These are phyloP conservation scores for Goffeauzyma gilvescens DNA, from an alignment of 768 basidiomycete species.

Conservation along the genomic window DNA sequence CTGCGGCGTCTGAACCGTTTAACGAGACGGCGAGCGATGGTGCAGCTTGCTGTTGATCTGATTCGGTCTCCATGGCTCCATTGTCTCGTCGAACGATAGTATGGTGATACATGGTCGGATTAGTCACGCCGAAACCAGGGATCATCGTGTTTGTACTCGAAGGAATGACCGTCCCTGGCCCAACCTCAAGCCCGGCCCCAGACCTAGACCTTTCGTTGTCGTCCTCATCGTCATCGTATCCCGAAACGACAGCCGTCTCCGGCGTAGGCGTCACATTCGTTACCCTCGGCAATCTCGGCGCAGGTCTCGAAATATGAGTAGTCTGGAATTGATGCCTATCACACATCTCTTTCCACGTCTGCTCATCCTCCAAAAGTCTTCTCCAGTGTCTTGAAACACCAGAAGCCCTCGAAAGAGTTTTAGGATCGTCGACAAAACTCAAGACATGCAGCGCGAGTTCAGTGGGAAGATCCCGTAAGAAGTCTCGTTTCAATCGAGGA, in stretches of 20 bases:
- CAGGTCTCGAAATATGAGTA: too few species aligned
- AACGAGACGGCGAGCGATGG: too few species aligned
- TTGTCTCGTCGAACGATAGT: constrained; percentile 4
- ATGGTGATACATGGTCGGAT: constrained; percentile 5
- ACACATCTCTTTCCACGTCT: constrained; percentile 64
- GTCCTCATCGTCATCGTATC: not conserved
- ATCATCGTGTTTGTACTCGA: constrained; percentile 1
- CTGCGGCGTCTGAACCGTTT: too few species aligned
- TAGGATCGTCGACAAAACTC: constrained; percentile 54
- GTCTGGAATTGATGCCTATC: constrained; percentile 37
- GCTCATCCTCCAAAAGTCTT: constrained; percentile 50
- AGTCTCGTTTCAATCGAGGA: constrained; percentile 28
- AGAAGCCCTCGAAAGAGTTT: constrained; percentile 48
- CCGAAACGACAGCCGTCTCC: not conserved
- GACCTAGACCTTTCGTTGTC: not conserved
- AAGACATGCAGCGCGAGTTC: constrained; percentile 64
- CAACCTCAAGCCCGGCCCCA: too few species aligned
- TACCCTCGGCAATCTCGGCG: not conserved
- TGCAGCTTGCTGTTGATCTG: too few species aligned
- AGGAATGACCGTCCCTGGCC: constrained; percentile 1
- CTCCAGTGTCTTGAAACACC: constrained; percentile 58
- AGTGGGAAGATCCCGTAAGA: constrained; percentile 40
- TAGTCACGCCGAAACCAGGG: constrained; percentile 4
- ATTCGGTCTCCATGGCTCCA: constrained; percentile 7
- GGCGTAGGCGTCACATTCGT: not conserved